phyloP scores from a whole-genome alignment of 1,284 basidiomycete genomes.

The Takashimella koratensis region DNA sequence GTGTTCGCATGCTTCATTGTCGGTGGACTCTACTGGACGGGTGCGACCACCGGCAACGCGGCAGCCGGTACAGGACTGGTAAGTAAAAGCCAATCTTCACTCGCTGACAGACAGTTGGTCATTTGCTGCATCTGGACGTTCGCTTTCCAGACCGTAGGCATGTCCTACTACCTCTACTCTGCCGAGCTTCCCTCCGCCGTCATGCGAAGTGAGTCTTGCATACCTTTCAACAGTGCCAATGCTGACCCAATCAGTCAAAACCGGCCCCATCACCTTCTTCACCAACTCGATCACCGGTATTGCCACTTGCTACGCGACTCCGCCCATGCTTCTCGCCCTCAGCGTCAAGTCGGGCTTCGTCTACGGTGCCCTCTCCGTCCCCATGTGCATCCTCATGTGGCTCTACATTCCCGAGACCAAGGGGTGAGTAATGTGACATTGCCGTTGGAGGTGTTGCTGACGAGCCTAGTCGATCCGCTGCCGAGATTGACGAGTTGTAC shows the following conservation, averaged over 20 bases:
- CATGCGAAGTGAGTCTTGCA: constrained; percentile 16
- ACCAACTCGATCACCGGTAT: constrained; percentile 20
- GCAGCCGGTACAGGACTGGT: constrained; percentile 14
- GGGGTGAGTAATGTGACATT: constrained; percentile 10
- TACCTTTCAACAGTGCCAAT: not conserved
- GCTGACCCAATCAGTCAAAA: constrained; percentile 13
- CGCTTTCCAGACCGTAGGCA: constrained; percentile 15
- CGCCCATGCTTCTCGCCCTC: constrained; percentile 22
- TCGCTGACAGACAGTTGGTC: constrained; percentile 8
- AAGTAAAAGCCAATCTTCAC: not conserved
- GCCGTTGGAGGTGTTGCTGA: not conserved
- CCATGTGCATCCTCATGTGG: constrained; percentile 22
- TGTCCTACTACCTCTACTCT: constrained; percentile 24
- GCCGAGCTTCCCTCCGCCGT: constrained; percentile 25
- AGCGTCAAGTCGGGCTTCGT: constrained; percentile 20
- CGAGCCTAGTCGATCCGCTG: constrained; percentile 5
- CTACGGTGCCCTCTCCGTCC: constrained; percentile 19
- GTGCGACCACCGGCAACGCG: constrained; percentile 15
- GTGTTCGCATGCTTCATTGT: constrained; percentile 15
- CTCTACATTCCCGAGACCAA: constrained; percentile 30
- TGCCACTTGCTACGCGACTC: constrained; percentile 23
- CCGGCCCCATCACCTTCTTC: constrained; percentile 22
- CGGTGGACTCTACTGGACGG: constrained; percentile 16
- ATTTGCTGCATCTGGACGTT: constrained; percentile 26
- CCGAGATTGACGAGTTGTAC: constrained; percentile 46